Base-by-base conservation (phyloP, 208 protist genomes). In the Wallacemonas sp. region DNA sequence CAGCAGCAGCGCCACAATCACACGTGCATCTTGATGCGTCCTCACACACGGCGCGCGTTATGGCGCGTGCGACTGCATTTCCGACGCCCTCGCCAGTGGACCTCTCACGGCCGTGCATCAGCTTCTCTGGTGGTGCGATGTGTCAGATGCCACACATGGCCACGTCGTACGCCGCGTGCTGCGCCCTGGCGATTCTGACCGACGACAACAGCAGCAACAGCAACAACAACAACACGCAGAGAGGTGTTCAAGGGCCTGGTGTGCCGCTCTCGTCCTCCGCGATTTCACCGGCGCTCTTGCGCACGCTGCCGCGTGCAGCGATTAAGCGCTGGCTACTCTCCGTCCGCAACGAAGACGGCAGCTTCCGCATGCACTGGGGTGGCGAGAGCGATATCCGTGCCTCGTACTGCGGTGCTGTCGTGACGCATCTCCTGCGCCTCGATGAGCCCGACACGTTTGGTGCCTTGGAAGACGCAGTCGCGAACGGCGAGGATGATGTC, bases 321-420 rank as follows among this genome's bases (percentile, higher is more conserved):
- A 83, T 98, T 56, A 88, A 94, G 66, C 68, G 83, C n/a, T 98
- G 91, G 85, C 55, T 97, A 12, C 67, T 95, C 12, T 72, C 72
- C 0, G 77, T 98, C 30, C 88, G 92, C 29, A 72, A 78, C 33
- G 44, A 71, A 11, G 85, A 90, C 32, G 88, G 90, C 24, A 85
- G 89, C 43, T 97, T 97, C 65, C 44, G 69, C 33, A 87, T 98
- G 69, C 86, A 97, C 66, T 46, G 67, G 16, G 86, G 81, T 21
- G 95, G 93, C 1, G 93, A 98, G 64, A 65, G 72, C 4, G 93
- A 98, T 64, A 72, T 97, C 27, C 90, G 95, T 8, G 90, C 82
- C 2, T 87, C 78, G 24, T 98, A 97, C 80, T 94, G 87, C 61
- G 91, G 71, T 1, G 72, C 93, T 0, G 77, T 92, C n/a, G 78